phyloP scores from a whole-genome alignment of 2,329 filamentous ascomycete species.

The Fusarium protoensiforme region DNA sequence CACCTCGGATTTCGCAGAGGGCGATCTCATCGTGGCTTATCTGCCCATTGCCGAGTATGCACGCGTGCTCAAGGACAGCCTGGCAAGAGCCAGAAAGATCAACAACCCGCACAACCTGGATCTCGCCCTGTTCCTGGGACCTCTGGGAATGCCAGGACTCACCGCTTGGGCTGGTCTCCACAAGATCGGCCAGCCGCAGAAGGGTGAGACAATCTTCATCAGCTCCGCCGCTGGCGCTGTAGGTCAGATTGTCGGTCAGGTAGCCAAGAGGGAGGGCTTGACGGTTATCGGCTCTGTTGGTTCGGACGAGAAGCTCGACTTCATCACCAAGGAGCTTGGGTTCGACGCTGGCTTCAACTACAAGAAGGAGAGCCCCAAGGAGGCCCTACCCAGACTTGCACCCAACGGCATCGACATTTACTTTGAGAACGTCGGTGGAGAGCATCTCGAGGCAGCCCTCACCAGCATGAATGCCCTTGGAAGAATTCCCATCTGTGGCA shows the following conservation, averaged over 20 bases:
- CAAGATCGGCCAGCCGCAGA: slow-evolving; percentile 71
- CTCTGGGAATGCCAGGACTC: slow-evolving; percentile 70
- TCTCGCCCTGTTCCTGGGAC: slow-evolving; percentile 75
- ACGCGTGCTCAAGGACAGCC: slow-evolving; percentile 57
- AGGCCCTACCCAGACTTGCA: slow-evolving; percentile 76
- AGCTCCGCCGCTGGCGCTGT: slow-evolving; percentile 84
- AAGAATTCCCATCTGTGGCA: slow-evolving; percentile 72
- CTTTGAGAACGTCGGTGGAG: slow-evolving; percentile 66
- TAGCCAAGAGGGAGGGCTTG: slow-evolving; percentile 84
- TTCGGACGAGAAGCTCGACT: slow-evolving; percentile 82
- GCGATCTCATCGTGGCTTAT: slow-evolving; percentile 71
- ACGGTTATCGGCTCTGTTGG: slow-evolving; percentile 85
- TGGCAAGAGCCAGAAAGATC: slow-evolving; percentile 59
- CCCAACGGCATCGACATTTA: slow-evolving; percentile 81
- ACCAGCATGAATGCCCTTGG: slow-evolving; percentile 68
- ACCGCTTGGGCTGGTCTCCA: slow-evolving; percentile 78
- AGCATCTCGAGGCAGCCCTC: slow-evolving; percentile 61
- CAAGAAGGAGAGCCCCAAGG: slow-evolving; percentile 79
- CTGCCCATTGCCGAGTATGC: slow-evolving; percentile 78
- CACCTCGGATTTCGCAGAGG: slow-evolving; percentile 69
- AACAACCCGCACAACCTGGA: slow-evolving; percentile 77
- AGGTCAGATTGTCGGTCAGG: slow-evolving; percentile 83
- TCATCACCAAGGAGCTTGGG: slow-evolving; percentile 62
- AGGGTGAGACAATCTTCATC: slow-evolving; percentile 82
- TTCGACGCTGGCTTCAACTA: slow-evolving; percentile 82